These are phyloP conservation scores for Candida sonorensis DNA, from an alignment of 805 yeast genomes.

Conservation along the genomic window DNA sequence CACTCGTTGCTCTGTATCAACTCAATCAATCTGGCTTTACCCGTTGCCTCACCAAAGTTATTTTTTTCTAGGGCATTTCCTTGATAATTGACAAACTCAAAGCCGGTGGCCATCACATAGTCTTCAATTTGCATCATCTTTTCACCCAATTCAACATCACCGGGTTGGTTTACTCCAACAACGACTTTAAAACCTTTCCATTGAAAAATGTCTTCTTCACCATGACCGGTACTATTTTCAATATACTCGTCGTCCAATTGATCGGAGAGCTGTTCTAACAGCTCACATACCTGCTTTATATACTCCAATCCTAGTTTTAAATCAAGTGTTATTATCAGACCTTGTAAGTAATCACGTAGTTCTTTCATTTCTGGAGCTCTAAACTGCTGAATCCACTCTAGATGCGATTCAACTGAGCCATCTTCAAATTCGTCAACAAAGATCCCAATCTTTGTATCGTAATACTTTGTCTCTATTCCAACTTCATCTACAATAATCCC, in stretches of 20 bases:
- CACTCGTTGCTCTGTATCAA: constrained; percentile 39
- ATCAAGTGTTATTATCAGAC: constrained; percentile 36
- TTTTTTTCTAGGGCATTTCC: constrained; percentile 25
- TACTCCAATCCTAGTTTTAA: constrained; percentile 4
- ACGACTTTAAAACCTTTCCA: constrained; percentile 32
- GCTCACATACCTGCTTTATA: constrained; percentile 8
- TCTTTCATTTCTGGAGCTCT: constrained; percentile 31
- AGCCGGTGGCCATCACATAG: constrained; percentile 29
- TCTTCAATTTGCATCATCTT: constrained; percentile 32
- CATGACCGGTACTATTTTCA: constrained; percentile 5
- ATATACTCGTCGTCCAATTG: constrained; percentile 20
- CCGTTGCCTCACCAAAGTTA: constrained; percentile 32
- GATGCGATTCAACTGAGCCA: constrained; percentile 18
- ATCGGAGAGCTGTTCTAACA: constrained; percentile 15
- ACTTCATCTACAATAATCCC: constrained; percentile 23
- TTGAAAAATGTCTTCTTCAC: constrained; percentile 13
- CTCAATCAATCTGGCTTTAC: constrained; percentile 34
- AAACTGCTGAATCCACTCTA: constrained; percentile 36
- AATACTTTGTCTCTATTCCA: constrained; percentile 19
- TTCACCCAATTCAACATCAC: constrained; percentile 1
- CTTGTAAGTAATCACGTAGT: constrained; percentile 39
- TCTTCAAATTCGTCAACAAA: constrained; percentile 26
- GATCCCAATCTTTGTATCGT: constrained; percentile 19
- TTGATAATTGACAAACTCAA: constrained; percentile 34
- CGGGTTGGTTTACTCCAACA: constrained; percentile 22